Evolutionary conservation across 257 asterid species (phyloP).

Genomic region (Solanum dulcamara): DNA sequence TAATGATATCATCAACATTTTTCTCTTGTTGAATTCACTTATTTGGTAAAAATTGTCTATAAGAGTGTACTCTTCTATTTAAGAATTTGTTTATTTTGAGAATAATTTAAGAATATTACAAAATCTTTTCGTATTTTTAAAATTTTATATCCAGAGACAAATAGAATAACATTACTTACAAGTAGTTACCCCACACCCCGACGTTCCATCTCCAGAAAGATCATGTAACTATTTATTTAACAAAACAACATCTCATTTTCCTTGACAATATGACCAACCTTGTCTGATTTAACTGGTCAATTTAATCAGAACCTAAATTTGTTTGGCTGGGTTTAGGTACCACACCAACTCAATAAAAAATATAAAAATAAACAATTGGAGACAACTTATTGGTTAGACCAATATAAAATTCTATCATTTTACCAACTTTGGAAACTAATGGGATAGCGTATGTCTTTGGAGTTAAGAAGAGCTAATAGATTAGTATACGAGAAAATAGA

Average conservation of each 20-base stretch:
- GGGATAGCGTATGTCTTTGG: not conserved
- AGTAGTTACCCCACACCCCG: not conserved
- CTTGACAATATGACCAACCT: not conserved
- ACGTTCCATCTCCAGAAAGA: not conserved
- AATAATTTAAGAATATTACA: no score
- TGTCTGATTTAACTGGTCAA: not conserved
- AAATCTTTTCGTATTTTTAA: no score
- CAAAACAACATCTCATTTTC: not conserved
- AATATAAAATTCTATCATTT: not conserved
- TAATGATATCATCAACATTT: no score
- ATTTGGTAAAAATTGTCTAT: no score
- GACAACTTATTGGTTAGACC: not conserved
- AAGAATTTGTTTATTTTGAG: no score
- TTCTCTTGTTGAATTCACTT: no score
- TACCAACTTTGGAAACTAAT: not conserved
- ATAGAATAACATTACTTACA: not conserved
- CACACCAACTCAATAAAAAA: not conserved
- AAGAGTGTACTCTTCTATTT: no score
- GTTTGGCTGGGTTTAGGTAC: not conserved
- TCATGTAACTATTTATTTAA: not conserved
- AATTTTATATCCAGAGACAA: no score
- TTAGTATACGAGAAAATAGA: not conserved
- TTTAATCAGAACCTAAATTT: not conserved
- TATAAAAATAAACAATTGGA: not conserved
- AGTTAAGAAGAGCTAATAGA: not conserved